These are phyloP conservation scores for Coemansia sp. DNA, from an alignment of 192 early-diverging fungal genomes.

Conservation along the genomic window DNA sequence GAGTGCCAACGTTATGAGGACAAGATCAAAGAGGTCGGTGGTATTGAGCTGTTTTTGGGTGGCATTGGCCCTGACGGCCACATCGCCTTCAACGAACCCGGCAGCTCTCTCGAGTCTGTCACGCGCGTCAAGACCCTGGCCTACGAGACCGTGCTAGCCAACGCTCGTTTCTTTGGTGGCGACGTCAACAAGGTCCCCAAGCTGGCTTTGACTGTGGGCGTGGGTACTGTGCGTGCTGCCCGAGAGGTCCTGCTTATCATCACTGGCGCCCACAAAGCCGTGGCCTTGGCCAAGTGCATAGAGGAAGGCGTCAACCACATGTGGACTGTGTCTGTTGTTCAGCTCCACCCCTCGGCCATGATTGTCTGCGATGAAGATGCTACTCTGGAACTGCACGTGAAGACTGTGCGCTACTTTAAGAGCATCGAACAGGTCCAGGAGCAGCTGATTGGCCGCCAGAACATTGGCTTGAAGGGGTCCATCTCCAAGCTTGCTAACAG, in stretches of 20 bases:
- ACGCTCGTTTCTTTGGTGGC: conserved; percentile 82
- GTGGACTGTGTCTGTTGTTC: conserved; percentile 86
- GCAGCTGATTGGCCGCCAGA: conserved; percentile 69
- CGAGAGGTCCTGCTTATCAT: conserved; percentile 83
- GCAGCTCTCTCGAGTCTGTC: conserved; percentile 74
- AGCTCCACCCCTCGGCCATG: conserved; percentile 77
- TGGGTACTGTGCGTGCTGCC: conserved; percentile 83
- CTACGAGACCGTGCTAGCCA: conserved; percentile 86
- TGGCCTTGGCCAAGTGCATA: conserved; percentile 82
- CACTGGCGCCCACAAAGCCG: conserved; percentile 82
- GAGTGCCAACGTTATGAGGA: conserved; percentile 80
- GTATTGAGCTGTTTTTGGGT: conserved; percentile 84
- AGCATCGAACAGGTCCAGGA: conserved; percentile 82
- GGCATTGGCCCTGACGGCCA: conserved; percentile 89
- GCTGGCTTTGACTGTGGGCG: conserved; percentile 84
- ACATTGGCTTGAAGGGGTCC: conserved; percentile 67
- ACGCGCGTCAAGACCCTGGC: conserved; percentile 87
- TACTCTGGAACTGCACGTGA: conserved; percentile 83
- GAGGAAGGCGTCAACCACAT: conserved; percentile 86
- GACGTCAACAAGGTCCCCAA: conserved; percentile 87
- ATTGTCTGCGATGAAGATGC: conserved; percentile 89
- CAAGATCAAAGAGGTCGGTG: conserved; percentile 72
- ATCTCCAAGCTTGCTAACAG: conserved; percentile 35
- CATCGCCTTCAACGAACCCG: conserved; percentile 90
- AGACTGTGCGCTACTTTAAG: conserved; percentile 89